phyloP scores from a whole-genome alignment of 1,284 basidiomycete genomes.

The Takashimella koratensis region DNA sequence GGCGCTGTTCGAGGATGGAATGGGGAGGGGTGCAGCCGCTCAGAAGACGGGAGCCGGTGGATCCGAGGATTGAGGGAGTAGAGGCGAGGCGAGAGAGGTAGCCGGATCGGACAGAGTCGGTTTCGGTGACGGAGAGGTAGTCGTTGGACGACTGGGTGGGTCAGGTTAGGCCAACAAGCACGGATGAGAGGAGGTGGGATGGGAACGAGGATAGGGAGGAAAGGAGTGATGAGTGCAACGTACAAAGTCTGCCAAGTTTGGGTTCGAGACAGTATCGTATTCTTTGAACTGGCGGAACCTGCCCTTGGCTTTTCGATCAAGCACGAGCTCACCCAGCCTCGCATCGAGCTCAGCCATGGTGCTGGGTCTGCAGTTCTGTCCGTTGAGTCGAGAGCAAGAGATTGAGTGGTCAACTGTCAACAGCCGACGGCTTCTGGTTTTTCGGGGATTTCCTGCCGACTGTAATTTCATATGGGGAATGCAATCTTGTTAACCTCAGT shows the following conservation, averaged over 20 bases:
- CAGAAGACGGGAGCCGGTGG: constrained; percentile 84
- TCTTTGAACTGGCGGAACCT: constrained; percentile 37
- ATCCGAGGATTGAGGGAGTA: constrained; percentile 67
- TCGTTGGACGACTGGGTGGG: constrained; percentile 67
- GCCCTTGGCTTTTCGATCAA: constrained; percentile 29
- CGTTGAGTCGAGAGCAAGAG: too few relatives aligned
- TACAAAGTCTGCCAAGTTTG: constrained; percentile 40
- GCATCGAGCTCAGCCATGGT: constrained; percentile 32
- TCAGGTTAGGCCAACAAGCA: too few relatives aligned
- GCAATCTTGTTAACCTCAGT: too few relatives aligned
- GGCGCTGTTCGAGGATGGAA: constrained; percentile 62
- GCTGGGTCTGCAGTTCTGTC: too few relatives aligned
- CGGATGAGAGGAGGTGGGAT: not conserved
- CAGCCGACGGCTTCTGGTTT: too few relatives aligned
- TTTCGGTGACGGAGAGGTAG: constrained; percentile 80
- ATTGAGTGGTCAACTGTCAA: too few relatives aligned
- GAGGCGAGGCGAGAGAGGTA: constrained; percentile 60
- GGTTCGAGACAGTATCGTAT: constrained; percentile 22
- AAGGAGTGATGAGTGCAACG: constrained; percentile 14
- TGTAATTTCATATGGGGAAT: too few relatives aligned
- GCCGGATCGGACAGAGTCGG: constrained; percentile 55
- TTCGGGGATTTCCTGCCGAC: too few relatives aligned
- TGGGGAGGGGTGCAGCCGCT: constrained; percentile 71
- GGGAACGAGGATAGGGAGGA: not conserved
- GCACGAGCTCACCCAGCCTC: constrained; percentile 22